These are phyloP conservation scores for Saccharomycopsis fodiens DNA, from an alignment of 805 yeast genomes.

Conservation along the genomic window DNA sequence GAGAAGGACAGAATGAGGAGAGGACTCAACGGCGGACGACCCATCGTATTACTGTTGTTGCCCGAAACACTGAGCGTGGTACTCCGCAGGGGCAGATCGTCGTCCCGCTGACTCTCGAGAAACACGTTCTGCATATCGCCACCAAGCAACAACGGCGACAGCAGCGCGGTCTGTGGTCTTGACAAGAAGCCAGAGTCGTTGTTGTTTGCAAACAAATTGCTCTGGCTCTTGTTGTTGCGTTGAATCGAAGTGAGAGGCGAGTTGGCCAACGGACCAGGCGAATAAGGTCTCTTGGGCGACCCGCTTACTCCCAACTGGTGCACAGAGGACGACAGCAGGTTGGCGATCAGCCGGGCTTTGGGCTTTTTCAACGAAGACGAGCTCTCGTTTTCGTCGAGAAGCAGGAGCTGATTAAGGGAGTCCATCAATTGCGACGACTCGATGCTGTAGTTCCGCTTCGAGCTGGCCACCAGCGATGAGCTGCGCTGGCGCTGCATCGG, in stretches of 20 bases:
- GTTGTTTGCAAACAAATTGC: conserved; percentile 22
- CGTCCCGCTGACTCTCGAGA: conserved; percentile 12
- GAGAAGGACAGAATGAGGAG: conserved; percentile 60
- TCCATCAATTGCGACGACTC: conserved; percentile 11
- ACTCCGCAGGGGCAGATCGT: conserved; percentile 1
- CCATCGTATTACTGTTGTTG: conserved; percentile 3
- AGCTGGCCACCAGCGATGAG: conserved; percentile 14
- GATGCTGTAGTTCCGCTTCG: conserved; percentile 6
- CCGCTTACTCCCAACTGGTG: not conserved
- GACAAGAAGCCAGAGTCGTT: conserved; percentile 18
- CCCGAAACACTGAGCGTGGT: not conserved
- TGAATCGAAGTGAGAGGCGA: conserved; percentile 59
- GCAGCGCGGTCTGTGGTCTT: conserved; percentile 22
- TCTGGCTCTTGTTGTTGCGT: conserved; percentile 31
- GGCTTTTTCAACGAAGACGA: conserved; percentile 20
- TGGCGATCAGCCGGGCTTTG: conserved; percentile 19
- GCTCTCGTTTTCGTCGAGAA: conserved; percentile 22
- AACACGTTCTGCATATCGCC: conserved; percentile 29
- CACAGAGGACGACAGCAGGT: not conserved
- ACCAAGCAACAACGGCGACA: conserved; percentile 51
- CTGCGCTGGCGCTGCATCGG: conserved; percentile 17
- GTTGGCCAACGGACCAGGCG: conserved; percentile 38
- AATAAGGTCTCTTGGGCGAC: conserved; percentile 50
- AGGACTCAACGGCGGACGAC: conserved; percentile 72
- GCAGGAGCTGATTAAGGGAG: conserved; percentile 13